A percentile compares a stretch with the other conserved stretches of the same genome.
phyloP scores from a whole-genome alignment of 306 rosid genomes.

The Sophora flavescens region DNA sequence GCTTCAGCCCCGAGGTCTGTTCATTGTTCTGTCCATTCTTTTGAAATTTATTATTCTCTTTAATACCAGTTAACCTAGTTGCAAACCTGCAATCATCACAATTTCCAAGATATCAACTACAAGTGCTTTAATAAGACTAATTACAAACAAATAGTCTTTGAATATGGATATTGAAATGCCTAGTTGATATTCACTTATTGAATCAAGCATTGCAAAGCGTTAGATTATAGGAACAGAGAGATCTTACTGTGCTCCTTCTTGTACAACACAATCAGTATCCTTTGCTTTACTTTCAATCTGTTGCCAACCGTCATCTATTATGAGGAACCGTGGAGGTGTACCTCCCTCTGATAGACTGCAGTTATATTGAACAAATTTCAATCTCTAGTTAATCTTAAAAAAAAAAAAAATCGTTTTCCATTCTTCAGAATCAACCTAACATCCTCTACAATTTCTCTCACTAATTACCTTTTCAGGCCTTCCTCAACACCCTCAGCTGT shows the following conservation, averaged over 20 bases:
- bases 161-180: not conserved
- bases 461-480: constrained; percentile 82
- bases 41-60: constrained; percentile 83
- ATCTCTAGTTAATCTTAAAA: constrained; percentile 29
- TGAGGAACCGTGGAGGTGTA: constrained; percentile 86
- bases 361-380: constrained; percentile 43
- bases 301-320: constrained; percentile 99
- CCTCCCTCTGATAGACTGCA: constrained; percentile 88
- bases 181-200: not conserved
- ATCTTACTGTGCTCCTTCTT: constrained; percentile 98
- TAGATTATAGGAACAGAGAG: constrained; percentile 3
- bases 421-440: constrained; percentile 14
- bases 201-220: not conserved
- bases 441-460: not conserved
- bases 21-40: constrained; percentile 62
- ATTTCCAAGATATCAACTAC: constrained; percentile 40
- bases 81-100: constrained; percentile 74
- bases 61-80: constrained; percentile 84
- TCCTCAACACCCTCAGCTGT: constrained; percentile 92
- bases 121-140: constrained; percentile 19
- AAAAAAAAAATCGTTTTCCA: too few relatives aligned
- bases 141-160: not conserved
- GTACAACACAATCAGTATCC: constrained; percentile 66
- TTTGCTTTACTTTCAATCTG: constrained; percentile 81
- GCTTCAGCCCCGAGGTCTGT: constrained; percentile 80